These are phyloP conservation scores for Haplosporangium sp. DNA, from an alignment of 371 early-diverging fungal species.

Conservation along the genomic window DNA sequence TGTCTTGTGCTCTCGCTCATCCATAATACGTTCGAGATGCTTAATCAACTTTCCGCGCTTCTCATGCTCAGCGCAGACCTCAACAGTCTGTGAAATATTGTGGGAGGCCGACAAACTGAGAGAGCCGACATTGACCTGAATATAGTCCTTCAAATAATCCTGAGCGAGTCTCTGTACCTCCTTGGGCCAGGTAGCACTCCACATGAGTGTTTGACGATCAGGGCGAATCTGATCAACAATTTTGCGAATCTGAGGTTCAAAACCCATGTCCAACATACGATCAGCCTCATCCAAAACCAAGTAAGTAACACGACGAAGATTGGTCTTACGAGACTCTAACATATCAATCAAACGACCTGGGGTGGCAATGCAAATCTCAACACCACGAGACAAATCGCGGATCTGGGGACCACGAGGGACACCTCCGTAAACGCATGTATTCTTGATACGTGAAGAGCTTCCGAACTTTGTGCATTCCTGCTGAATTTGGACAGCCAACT, in stretches of 20 bases:
- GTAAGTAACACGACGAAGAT: conserved; percentile 96
- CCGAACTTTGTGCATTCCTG: conserved; percentile 95
- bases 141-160: conserved; percentile 95
- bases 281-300: conserved; percentile 99
- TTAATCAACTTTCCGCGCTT: conserved; percentile 84
- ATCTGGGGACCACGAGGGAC: conserved; percentile 96
- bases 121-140: conserved; percentile 99
- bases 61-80: conserved; percentile 89
- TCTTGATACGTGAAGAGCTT: conserved; percentile 86
- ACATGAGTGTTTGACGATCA: conserved; percentile 99
- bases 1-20: conserved; percentile 84
- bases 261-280: conserved; percentile 99
- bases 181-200: conserved; percentile 99
- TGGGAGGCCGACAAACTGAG: conserved; percentile 95
- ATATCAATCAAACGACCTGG: conserved; percentile 99
- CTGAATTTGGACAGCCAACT: conserved; percentile 96
- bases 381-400: conserved; percentile 88
- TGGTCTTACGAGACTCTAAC: conserved; percentile 89
- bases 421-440: conserved; percentile 97
- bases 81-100: conserved; percentile 93
- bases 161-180: conserved; percentile 95
- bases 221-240: conserved; percentile 99
- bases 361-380: conserved; percentile 99
- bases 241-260: conserved; percentile 99
- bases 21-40: conserved; percentile 84